Base-by-base conservation (phyloP, 139 green algal species). In the Chlamydomonas schloesseri region DNA sequence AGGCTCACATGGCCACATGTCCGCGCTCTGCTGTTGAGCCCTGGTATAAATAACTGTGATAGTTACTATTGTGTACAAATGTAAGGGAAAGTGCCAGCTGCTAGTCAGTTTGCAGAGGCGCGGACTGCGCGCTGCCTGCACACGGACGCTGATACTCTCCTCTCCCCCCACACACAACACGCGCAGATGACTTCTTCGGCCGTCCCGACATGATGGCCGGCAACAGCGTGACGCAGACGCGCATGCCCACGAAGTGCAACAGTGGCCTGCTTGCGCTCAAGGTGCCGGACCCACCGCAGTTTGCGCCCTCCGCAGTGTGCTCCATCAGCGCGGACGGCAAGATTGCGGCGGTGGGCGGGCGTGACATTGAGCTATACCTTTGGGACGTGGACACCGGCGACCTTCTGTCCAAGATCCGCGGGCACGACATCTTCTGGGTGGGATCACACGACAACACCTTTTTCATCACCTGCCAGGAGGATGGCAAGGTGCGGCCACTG, bases 381-480 rank as follows among this genome's bases (percentile, higher is more conserved):
- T 92, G 89, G 89, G 60, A 84, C 36, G 88, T 86, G 37, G 82
- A 88, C 42, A 89, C 81, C 20, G 89, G 89, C 34, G 86, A 88
- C 23, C 65, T 90, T 37, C 46, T 92, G 37, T 74, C 73, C 37
- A 92, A 79, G 33, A 75, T 92, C 33, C 75, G 86, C 33, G 89
- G 89, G 20, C 89, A 92, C 62, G 89, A 92, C 47, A 88, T 86
- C 5, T 88, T 82, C n/a, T 92, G 89, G 89, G 88, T 86, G 9
- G 42, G 57, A 24, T 76, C 47, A 64, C 71, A 92, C 53, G 89
- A 90, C 82, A 84, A 85, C 78, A 76, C 81, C 0, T 92, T 92
- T 57, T 92, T 90, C 58, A 82, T 92, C n/a, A 92, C 89, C 13
- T 75, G 84, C 24, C 89, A 92, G 36, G 88, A 91, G 76, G 88